Conservation (phyloP, 116 monocot genomes). For the Papilionanthe hybrid region DNA sequence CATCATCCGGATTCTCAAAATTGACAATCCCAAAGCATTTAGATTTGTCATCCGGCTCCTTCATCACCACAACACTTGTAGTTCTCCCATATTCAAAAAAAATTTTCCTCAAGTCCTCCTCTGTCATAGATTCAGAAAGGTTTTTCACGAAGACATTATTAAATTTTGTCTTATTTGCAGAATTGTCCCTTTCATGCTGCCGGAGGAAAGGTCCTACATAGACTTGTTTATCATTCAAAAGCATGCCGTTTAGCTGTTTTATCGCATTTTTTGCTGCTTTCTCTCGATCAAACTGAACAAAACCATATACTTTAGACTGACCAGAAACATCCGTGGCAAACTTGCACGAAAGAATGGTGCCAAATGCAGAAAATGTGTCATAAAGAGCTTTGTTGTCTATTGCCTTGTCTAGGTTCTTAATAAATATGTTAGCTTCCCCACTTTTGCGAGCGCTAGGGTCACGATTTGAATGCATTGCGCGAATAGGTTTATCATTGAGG, state of each 20-base stretch:
- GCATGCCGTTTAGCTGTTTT: constrained; percentile 23
- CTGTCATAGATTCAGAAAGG: constrained; percentile 18
- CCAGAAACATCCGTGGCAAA: constrained; percentile 19
- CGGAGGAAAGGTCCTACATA: constrained; percentile 25
- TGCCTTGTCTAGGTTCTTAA: constrained; percentile 27
- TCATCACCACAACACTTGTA: constrained; percentile 26
- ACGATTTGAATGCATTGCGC: constrained; percentile 24
- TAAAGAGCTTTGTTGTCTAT: constrained; percentile 27
- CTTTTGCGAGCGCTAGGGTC: constrained; percentile 25
- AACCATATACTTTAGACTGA: constrained; percentile 30
- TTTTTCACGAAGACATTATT: constrained; percentile 28
- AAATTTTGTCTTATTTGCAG: constrained; percentile 8
- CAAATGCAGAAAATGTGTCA: constrained; percentile 26
- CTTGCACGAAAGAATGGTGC: constrained; percentile 22
- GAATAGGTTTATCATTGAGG: constrained; percentile 20
- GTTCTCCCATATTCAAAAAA: constrained; percentile 23
- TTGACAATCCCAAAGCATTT: constrained; percentile 30
- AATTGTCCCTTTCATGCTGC: constrained; percentile 21
- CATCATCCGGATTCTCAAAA: constrained; percentile 26
- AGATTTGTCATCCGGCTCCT: constrained; percentile 21
- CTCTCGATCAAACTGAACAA: constrained; percentile 26
- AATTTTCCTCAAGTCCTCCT: constrained; percentile 16
- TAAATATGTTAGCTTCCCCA: constrained; percentile 28
- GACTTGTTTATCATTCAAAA: constrained; percentile 19
- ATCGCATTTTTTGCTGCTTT: constrained; percentile 22